Base-by-base conservation (phyloP, 495 filamentous ascomycete species). In the Daldinia concentrica region DNA sequence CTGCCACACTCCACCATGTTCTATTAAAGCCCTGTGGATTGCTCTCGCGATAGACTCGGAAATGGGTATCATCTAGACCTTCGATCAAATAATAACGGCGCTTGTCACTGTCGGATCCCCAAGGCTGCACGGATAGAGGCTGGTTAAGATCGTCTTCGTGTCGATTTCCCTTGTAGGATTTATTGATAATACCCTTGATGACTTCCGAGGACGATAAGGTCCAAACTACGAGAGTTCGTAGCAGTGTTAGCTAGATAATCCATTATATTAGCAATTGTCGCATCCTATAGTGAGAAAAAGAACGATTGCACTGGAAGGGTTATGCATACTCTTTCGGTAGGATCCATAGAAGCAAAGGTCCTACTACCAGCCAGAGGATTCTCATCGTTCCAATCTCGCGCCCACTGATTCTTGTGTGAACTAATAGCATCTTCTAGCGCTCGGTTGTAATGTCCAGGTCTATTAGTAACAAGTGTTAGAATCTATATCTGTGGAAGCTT, bases 81-180 rank as follows among this genome's bases (percentile, higher is more conserved):
- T 98, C 95, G 62, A 98, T 89, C 34, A 99, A 85, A 86, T 91
- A 99, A 80, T 97, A 98, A 61, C 93, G 86, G 32, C 96, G 89
- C 81, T 96, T 97, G 67, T 96, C 86, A 60, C 92, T 92, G 78
- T 99, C 95, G 26, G 89, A 85, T 8, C 95, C 95, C 95, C 95
- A 99, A 2, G 93, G 90, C 78, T 98, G 95, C 17, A 99, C 91
- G 14, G 94, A 97, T 17, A 98, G 85, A 15, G 93, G 92, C 68
- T 97, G 93, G 78, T 98, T 97, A 15, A 94, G 84, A 73, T 99
- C 95, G 73, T 96, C 93, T 62, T 97, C 93, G 69, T 94, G 91
- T 54, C 94, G 91, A 66, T 87, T 83, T 77, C 92, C 92, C 78
- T 98, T 98, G 86, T 98, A 98, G 17, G 90, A 90, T 64, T 94